Evolutionary conservation across 805 yeast species (phyloP).

Genomic region (Zygosaccharomyces pseudorouxii): DNA sequence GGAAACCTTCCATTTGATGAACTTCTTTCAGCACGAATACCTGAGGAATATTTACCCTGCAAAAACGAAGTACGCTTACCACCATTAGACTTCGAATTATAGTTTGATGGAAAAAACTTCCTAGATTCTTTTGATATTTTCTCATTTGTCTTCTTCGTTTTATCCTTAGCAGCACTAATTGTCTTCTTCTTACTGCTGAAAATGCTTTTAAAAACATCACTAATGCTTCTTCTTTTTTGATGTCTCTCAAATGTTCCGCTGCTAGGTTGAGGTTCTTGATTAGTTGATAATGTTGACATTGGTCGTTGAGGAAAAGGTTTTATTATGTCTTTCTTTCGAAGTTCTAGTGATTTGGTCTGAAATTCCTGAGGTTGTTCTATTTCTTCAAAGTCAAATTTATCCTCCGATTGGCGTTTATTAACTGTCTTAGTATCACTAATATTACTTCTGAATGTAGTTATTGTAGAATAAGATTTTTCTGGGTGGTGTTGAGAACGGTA

Average conservation of each 20-base stretch:
- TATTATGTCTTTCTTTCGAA: neutral
- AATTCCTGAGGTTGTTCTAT: neutral
- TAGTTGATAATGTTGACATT: slow-evolving; percentile 7
- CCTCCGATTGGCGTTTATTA: neutral
- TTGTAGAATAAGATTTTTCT: slow-evolving; percentile 30
- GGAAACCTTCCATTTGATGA: neutral
- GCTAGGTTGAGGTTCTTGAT: neutral
- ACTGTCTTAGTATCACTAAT: slow-evolving; percentile 24
- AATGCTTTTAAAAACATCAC: slow-evolving; percentile 16
- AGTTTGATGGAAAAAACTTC: neutral
- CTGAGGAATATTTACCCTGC: neutral
- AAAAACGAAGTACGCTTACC: neutral
- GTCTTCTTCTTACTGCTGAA: slow-evolving; percentile 16
- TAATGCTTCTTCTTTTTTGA: slow-evolving; percentile 19
- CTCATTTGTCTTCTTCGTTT: neutral
- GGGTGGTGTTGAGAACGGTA: slow-evolving; percentile 14
- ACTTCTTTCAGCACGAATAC: neutral
- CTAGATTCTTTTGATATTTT: neutral
- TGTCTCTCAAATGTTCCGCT: neutral
- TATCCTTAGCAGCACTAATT: neutral
- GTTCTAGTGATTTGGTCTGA: neutral
- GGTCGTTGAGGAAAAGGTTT: neutral
- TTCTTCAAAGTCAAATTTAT: neutral
- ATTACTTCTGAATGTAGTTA: slow-evolving; percentile 33
- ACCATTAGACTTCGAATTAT: neutral